Evolutionary conservation across 2,329 filamentous ascomycete species (phyloP), one percentile per base, ranked within the genome.

Genomic region (Elsinoe perseae): DNA sequence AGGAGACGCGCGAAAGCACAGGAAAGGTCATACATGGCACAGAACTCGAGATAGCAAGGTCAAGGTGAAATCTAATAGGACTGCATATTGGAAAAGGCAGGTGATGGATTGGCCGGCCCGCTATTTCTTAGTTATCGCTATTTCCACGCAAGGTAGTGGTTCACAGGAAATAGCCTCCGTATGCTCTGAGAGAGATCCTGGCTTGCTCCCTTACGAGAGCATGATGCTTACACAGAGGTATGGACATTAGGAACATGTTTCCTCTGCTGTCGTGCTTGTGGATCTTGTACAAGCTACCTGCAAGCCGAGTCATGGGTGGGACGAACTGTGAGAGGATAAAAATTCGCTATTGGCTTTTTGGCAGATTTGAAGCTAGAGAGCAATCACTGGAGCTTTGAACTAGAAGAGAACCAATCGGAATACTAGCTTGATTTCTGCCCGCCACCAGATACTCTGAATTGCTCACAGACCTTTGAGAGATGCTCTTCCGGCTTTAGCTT

Each of bases 281-380:
- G 3, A 50, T 50, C 25, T 9, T 20, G 44, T 10, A 50, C 40
- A 25, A 44, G 18, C 10, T 3, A 23, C 6, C 2, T 44, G n/a
- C n/a, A 10, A 30, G 20, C 20, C 48, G 30, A 34, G 48, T 36
- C 28, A 52, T 36, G 30, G 20, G 8, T 34, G 27, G n/a, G 30
- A 52, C 16, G 18, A 16, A 28, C 14, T 38, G 4, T n/a, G 30
- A 38, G 18, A 23, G 28, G 48, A 32, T 36, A 52, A 52, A 52
- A 52, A 20, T 38, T 38, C 32, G 30, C 48, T 23, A 52, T 52
- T 52, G 48, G 48, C 28, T 52, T 52, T 38, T 52, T 38, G 48
- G 12, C 48, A 52, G 48, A 38, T 25, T 52, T 23, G 48, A 52
- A 52, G 32, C 48, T 52, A 52, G 21, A 50, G 44, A 50, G 25